A percentile compares a stretch with the other conserved stretches of the same genome.
phyloP scores from a whole-genome alignment of 192 early-diverging fungal genomes.

The Ramicandelaber brevisporus region DNA sequence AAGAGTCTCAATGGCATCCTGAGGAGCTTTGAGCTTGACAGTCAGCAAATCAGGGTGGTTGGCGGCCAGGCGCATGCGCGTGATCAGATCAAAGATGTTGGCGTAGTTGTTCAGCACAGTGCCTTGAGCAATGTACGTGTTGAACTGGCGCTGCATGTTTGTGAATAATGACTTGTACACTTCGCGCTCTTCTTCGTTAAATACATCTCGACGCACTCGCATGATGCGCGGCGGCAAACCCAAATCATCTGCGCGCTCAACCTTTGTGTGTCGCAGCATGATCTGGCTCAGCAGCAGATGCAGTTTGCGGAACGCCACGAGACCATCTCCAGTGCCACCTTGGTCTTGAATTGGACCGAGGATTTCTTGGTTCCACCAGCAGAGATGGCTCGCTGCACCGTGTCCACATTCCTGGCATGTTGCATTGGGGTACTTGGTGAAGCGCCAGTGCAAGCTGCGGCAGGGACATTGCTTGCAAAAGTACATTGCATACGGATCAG shows the following conservation, averaged over 20 bases:
- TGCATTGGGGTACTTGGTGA: conserved; percentile 16
- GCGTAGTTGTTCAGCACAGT: conserved; percentile 85
- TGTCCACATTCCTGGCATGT: conserved; percentile 31
- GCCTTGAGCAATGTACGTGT: conserved; percentile 48
- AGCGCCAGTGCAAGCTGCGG: conserved; percentile 33
- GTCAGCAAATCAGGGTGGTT: conserved; percentile 65
- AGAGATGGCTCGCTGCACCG: conserved; percentile 33
- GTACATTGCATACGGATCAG: conserved; percentile 64
- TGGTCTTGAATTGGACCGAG: conserved; percentile 69
- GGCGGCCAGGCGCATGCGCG: conserved; percentile 66
- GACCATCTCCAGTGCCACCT: conserved; percentile 32
- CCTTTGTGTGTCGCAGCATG: conserved; percentile 77
- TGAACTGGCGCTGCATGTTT: conserved; percentile 46
- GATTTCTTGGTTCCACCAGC: conserved; percentile 81
- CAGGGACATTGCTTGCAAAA: conserved; percentile 61
- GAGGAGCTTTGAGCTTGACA: conserved; percentile 22
- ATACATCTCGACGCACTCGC: conserved; percentile 51
- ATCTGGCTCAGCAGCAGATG: conserved; percentile 47
- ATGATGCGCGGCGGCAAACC: conserved; percentile 69
- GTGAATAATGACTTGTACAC: conserved; percentile 60
- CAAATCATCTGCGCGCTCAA: conserved; percentile 66
- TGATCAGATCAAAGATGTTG: conserved; percentile 74
- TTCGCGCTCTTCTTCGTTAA: conserved; percentile 76
- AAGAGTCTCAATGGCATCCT: conserved; percentile 27
- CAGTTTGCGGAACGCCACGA: conserved; percentile 44